phyloP scores from a whole-genome alignment of 1,284 basidiomycete genomes.

The Naganishia liquefaciens region DNA sequence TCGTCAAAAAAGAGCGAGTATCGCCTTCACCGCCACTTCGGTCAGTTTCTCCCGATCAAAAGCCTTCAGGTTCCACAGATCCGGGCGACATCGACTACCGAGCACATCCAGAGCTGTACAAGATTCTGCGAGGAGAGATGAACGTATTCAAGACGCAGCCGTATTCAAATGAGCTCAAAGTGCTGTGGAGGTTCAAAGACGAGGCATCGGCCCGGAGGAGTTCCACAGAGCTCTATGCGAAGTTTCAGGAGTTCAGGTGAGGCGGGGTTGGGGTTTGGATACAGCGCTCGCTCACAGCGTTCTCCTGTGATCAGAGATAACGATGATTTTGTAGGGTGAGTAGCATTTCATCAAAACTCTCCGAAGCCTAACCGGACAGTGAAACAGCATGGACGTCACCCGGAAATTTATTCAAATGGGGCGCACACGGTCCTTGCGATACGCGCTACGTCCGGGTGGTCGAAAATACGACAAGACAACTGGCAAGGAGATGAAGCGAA shows the following conservation, averaged over 20 bases:
- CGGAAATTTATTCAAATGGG: slow-evolving; percentile 46
- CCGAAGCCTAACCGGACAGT: not conserved
- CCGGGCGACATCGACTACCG: slow-evolving; percentile 24
- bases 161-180: slow-evolving; percentile 41
- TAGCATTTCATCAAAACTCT: not conserved
- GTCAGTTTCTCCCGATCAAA: slow-evolving; percentile 2
- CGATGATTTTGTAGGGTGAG: slow-evolving; percentile 42
- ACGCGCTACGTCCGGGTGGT: slow-evolving; percentile 41
- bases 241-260: slow-evolving; percentile 39
- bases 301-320: slow-evolving; percentile 28
- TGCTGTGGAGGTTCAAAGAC: slow-evolving; percentile 41
- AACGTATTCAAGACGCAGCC: slow-evolving; percentile 42
- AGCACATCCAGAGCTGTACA: slow-evolving; percentile 10
- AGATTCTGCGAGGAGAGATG: slow-evolving; percentile 28
- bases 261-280: not conserved
- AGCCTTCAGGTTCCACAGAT: not conserved
- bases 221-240: slow-evolving; percentile 33
- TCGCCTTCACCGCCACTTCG: slow-evolving; percentile 16
- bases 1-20: slow-evolving; percentile 4
- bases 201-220: slow-evolving; percentile 35
- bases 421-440: slow-evolving; percentile 40
- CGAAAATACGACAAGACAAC: slow-evolving; percentile 37
- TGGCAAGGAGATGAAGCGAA: slow-evolving; percentile 35
- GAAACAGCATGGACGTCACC: slow-evolving; percentile 41
- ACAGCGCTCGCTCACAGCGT: not conserved